phyloP scores from a whole-genome alignment of 1,139 yeast species.

The Scheffersomyces titani region DNA sequence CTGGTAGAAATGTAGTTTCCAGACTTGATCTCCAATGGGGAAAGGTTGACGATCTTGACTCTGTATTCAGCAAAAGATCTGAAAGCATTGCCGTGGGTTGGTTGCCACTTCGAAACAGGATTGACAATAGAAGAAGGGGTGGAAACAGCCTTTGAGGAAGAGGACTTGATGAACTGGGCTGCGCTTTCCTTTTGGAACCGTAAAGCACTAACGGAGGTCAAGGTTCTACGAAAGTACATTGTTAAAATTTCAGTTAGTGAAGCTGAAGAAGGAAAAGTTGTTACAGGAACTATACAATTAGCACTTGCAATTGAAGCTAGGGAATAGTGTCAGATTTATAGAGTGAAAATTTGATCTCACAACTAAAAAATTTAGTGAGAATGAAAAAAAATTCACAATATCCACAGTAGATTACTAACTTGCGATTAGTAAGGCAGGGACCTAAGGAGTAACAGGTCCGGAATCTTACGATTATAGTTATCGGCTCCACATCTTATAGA shows the following conservation, averaged over 20 bases:
- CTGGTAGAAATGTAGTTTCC: neutral
- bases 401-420: neutral
- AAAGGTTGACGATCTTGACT: conserved; percentile 49
- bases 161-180: conserved; percentile 24
- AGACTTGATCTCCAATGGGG: conserved; percentile 43
- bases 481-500: neutral
- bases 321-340: conserved; percentile 1
- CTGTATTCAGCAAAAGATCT: conserved; percentile 59
- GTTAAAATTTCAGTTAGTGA: conserved; percentile 1
- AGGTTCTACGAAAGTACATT: conserved; percentile 9
- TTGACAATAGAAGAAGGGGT: conserved; percentile 11
- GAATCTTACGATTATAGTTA: neutral
- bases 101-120: conserved; percentile 33
- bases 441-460: neutral
- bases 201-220: conserved; percentile 13
- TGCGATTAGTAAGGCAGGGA: neutral
- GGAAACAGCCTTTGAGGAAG: conserved; percentile 19
- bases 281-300: neutral
- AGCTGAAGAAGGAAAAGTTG: neutral
- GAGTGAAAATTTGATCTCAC: conserved; percentile 1
- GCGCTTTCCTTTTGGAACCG: conserved; percentile 26
- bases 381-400: neutral
- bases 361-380: neutral
- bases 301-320: neutral
- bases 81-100: conserved; percentile 43